Evolutionary conservation across 2,329 filamentous ascomycete species (phyloP).

Genomic region (Erysiphe neolycopersici): DNA sequence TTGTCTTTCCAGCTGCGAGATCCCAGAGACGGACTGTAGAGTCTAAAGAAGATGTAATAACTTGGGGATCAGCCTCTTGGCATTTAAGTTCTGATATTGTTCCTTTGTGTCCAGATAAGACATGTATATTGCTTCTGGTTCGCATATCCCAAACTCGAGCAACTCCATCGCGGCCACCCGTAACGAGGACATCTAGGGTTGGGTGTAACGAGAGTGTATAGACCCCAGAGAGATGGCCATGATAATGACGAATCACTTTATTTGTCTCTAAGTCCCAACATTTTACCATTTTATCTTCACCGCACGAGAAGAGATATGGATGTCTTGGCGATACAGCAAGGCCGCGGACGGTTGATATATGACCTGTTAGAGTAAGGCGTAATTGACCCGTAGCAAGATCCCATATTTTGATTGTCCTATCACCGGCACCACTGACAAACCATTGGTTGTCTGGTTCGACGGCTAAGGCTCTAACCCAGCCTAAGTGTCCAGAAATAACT

Average conservation of each 20-base stretch:
- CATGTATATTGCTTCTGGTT: constrained; percentile 83
- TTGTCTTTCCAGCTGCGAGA: constrained; percentile 81
- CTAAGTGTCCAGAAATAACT: constrained; percentile 86
- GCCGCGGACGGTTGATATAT: constrained; percentile 80
- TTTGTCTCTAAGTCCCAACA: constrained; percentile 99
- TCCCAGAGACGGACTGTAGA: constrained; percentile 85
- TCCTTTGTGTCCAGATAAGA: constrained; percentile 68
- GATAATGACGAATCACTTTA: constrained; percentile 93
- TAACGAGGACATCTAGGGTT: constrained; percentile 80
- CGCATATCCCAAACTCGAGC: constrained; percentile 97
- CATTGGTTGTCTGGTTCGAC: constrained; percentile 93
- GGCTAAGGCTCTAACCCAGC: constrained; percentile 73
- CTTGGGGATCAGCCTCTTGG: constrained; percentile 87
- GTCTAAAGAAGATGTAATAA: constrained; percentile 83
- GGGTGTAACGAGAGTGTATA: constrained; percentile 87
- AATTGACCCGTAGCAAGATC: constrained; percentile 74
- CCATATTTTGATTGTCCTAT: constrained; percentile 97
- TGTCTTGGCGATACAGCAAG: constrained; percentile 80
- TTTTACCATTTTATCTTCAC: constrained; percentile 99
- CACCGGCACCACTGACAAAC: constrained; percentile 88
- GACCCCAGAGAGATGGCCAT: constrained; percentile 86
- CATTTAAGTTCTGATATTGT: constrained; percentile 77
- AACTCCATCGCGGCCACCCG: constrained; percentile 80
- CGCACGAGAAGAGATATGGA: constrained; percentile 92
- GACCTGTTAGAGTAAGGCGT: constrained; percentile 66